These are phyloP conservation scores for Venturia effusa DNA, from an alignment of 2,329 filamentous ascomycete genomes.

Conservation along the genomic window DNA sequence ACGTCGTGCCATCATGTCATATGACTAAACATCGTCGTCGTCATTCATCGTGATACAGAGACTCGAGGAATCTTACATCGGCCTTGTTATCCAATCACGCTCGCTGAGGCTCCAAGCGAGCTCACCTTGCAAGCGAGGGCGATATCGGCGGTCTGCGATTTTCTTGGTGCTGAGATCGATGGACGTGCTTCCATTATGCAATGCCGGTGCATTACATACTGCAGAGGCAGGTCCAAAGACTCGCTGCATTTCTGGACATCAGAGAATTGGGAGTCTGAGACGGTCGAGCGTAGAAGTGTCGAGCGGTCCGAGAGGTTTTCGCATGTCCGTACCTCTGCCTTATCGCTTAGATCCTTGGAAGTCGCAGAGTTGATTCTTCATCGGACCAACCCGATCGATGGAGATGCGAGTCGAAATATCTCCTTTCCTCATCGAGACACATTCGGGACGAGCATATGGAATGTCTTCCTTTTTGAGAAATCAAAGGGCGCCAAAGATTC, in stretches of 20 bases:
- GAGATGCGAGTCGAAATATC: not conserved
- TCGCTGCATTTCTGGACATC: not conserved
- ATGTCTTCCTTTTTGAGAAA: not conserved
- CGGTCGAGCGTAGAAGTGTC: not conserved
- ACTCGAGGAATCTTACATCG: not conserved
- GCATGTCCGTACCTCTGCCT: too few species aligned
- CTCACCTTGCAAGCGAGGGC: slow-evolving; percentile 2
- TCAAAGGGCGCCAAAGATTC: not conserved
- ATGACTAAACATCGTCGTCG: not conserved
- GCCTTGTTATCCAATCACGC: not conserved
- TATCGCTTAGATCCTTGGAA: not conserved
- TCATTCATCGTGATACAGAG: not conserved
- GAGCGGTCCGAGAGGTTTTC: too few species aligned
- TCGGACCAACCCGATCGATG: not conserved
- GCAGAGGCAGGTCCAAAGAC: not conserved
- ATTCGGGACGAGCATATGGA: not conserved
- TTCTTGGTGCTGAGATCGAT: not conserved
- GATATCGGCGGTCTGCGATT: not conserved
- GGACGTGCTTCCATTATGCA: not conserved
- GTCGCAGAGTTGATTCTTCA: not conserved
- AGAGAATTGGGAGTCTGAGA: not conserved
- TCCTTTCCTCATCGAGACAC: not conserved
- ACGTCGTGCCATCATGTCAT: not conserved
- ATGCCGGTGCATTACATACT: not conserved
- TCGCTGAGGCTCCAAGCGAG: not conserved